These are phyloP conservation scores for Pythium rishiriense DNA, from an alignment of 352 stramenopile species.

Conservation along the genomic window DNA sequence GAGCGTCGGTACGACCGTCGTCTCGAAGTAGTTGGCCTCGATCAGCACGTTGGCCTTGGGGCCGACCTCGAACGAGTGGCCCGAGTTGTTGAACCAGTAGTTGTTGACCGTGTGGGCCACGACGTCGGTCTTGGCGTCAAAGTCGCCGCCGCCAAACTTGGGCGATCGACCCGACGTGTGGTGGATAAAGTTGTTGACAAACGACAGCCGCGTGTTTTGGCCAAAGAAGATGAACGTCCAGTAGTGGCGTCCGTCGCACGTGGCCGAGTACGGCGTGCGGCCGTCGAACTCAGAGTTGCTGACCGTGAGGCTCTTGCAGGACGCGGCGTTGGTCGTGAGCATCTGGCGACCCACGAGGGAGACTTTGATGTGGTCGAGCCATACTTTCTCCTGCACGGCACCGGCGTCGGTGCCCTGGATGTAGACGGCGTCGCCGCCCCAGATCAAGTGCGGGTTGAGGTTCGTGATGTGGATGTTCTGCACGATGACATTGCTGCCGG, in stretches of 20 bases:
- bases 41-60: slow-evolving; percentile 13
- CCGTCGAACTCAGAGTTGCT: slow-evolving; percentile 60
- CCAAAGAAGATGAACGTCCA: slow-evolving; percentile 45
- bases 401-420: slow-evolving; percentile 25
- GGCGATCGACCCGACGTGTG: slow-evolving; percentile 41
- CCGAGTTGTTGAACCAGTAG: slow-evolving; percentile 29
- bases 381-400: slow-evolving; percentile 34
- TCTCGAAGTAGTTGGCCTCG: slow-evolving; percentile 28
- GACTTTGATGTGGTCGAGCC: slow-evolving; percentile 55
- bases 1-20: slow-evolving; percentile 9
- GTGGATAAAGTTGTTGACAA: slow-evolving; percentile 44
- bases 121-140: slow-evolving; percentile 20
- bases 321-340: slow-evolving; percentile 36
- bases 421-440: slow-evolving; percentile 33
- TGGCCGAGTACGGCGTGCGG: slow-evolving; percentile 39
- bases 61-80: slow-evolving; percentile 21
- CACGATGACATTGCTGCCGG: slow-evolving; percentile 46
- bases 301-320: slow-evolving; percentile 40
- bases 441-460: slow-evolving; percentile 48
- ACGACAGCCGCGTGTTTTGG: slow-evolving; percentile 32
- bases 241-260: slow-evolving; percentile 56
- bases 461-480: slow-evolving; percentile 62
- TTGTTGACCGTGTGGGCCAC: slow-evolving; percentile 31
- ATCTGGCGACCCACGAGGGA: slow-evolving; percentile 42
- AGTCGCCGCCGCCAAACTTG: slow-evolving; percentile 33